These are phyloP conservation scores for Brassica nigra DNA, from an alignment of 345 rosid genomes.

Conservation along the genomic window DNA sequence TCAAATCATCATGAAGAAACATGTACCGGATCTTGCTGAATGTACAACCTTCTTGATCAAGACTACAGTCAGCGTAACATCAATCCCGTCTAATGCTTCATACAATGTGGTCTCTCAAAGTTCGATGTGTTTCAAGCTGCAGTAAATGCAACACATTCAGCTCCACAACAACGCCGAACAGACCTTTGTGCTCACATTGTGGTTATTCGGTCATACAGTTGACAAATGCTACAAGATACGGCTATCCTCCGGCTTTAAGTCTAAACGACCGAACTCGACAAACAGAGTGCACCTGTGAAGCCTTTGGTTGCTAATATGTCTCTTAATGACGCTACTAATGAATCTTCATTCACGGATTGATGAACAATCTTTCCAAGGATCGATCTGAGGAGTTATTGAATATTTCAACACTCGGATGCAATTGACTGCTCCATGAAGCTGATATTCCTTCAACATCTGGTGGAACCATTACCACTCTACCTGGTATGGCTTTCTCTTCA, in stretches of 20 bases:
- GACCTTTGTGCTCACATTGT: neutral
- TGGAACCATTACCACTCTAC: neutral
- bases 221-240: neutral
- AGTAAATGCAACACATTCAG: neutral
- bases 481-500: neutral
- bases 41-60: neutral
- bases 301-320: neutral
- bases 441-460: neutral
- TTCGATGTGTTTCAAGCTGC: neutral
- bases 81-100: neutral
- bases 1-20: neutral
- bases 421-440: neutral
- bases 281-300: too few species aligned
- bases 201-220: neutral
- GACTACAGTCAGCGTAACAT: neutral
- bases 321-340: neutral
- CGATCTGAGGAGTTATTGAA: neutral
- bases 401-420: neutral
- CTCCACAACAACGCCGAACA: neutral
- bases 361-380: neutral
- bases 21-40: neutral
- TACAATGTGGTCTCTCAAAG: neutral
- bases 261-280: neutral
- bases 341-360: neutral
- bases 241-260: neutral